A percentile compares a stretch with the other conserved stretches of the same genome.
Evolutionary conservation across 2,329 filamentous ascomycete species (phyloP).

Genomic region (Daldinia eschscholtzii): DNA sequence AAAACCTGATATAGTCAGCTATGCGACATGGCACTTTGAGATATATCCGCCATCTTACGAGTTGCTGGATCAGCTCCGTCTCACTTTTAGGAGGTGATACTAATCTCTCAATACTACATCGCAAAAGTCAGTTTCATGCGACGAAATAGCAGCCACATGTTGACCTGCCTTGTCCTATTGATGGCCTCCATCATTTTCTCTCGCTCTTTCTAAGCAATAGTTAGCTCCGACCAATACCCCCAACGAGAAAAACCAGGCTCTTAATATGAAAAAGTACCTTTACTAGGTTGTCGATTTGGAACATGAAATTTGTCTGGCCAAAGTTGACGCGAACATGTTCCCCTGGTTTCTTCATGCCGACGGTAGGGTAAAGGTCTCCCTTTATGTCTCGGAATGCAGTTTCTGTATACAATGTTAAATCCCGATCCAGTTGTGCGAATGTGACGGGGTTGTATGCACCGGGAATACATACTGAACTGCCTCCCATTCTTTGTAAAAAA

Average conservation of each 20-base stretch:
- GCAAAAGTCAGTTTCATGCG: conserved; percentile 27
- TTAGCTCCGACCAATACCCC: conserved; percentile 15
- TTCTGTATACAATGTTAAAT: conserved; percentile 60
- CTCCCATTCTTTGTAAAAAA: conserved; percentile 77
- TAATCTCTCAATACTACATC: conserved; percentile 67
- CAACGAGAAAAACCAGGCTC: background rate
- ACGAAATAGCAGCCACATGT: background rate
- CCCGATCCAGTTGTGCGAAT: too few species aligned
- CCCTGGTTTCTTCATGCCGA: conserved; percentile 74
- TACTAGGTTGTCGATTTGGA: conserved; percentile 90
- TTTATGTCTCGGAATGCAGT: conserved; percentile 77
- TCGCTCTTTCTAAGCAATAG: conserved; percentile 67
- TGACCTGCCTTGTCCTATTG: conserved; percentile 57
- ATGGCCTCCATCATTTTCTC: conserved; percentile 72
- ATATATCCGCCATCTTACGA: conserved; percentile 63
- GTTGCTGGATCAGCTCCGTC: conserved; percentile 81
- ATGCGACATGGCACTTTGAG: conserved; percentile 15
- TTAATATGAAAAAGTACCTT: conserved; percentile 64
- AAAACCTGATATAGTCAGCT: conserved; percentile 62
- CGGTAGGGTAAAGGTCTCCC: conserved; percentile 73
- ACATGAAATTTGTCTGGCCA: conserved; percentile 83
- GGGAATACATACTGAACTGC: conserved; percentile 61
- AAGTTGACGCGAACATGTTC: conserved; percentile 75
- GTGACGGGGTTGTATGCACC: background rate
- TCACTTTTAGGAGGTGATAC: conserved; percentile 74